Conservation (phyloP, 495 filamentous ascomycete genomes). For the Clavariopsis aquatica region DNA sequence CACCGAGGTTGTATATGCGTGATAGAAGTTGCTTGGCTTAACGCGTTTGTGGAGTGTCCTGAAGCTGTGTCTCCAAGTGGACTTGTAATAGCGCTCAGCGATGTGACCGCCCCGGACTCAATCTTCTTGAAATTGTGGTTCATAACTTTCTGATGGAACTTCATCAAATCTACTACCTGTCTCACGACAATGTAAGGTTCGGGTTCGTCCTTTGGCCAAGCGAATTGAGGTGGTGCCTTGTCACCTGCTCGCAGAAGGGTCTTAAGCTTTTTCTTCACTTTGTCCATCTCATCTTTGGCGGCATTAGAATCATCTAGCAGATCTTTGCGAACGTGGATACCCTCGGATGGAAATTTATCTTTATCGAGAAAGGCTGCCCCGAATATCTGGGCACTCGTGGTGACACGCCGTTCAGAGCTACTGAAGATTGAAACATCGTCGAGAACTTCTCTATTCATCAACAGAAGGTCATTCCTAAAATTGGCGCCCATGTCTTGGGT, state of each 20-base stretch:
- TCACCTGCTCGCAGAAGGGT: constrained; percentile 83
- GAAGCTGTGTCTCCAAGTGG: constrained; percentile 37
- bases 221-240: constrained; percentile 86
- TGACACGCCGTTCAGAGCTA: constrained; percentile 91
- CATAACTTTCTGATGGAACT: constrained; percentile 93
- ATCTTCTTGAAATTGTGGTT: constrained; percentile 83
- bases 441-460: constrained; percentile 89
- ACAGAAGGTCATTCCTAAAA: constrained; percentile 89
- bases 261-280: constrained; percentile 99
- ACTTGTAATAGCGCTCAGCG: constrained; percentile 52
- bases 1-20: constrained; percentile 80
- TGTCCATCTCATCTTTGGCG: constrained; percentile 99
- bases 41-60: constrained; percentile 48
- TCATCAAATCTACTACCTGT: constrained; percentile 95
- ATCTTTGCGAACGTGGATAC: constrained; percentile 87
- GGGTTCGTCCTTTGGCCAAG: constrained; percentile 94
- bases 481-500: constrained; percentile 90
- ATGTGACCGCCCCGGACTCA: constrained; percentile 59
- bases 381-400: constrained; percentile 96
- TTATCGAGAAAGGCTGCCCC: constrained; percentile 83
- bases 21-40: constrained; percentile 60
- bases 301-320: constrained; percentile 96
- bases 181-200: constrained; percentile 88
- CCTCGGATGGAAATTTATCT: constrained; percentile 79
- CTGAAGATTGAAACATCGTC: constrained; percentile 91